Evolutionary conservation across 2,329 filamentous ascomycete species (phyloP), one percentile per base, ranked within the genome.

Genomic region (Fusarium sulawesiense): DNA sequence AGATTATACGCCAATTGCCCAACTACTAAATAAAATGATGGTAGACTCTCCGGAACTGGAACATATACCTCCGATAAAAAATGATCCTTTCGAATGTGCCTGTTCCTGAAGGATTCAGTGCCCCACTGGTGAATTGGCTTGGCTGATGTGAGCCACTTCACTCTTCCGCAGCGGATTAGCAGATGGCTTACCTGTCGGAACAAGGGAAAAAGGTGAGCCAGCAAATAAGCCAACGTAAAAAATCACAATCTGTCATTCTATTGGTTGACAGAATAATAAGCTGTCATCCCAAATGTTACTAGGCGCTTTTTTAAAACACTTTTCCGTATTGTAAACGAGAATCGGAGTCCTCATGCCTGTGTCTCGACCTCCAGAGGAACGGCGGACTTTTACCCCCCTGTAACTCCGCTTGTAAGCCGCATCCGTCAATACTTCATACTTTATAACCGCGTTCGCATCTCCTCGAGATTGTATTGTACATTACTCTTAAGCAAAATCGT

Each of bases 121-220:
- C 13, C 34, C 37, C 23, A 41, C 49, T 5, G 9, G 13, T 11
- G 21, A 20, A 2, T 12, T 12, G 11, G 9, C 20, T 29, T 29
- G 23, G 49, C 49, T 53, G 49, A 53, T 41, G 49, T 53, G 49
- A 53, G 49, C 49, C 49, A 29, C 23, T n/a, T 9, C 14, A 37
- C 10, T 7, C 8, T 11, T 42, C 49, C 18, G 23, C 23, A 16
- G 18, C 49, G 18, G 49, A 41, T 21, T 53, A 53, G 23, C n/a
- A 21, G 13, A 6, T 42, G 49, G 49, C 34, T 53, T 27, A 53
- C n/a, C 10, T 20, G 13, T 5, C 8, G 11, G 16, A 29, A 20
- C 25, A 13, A 27, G 16, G 7, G 23, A 3, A 20, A 16, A 37
- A 25, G 11, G 23, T 41, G 16, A 51, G 23, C 48, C 23, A 11